phyloP scores from a whole-genome alignment of 257 asterid genomes.

The Solanum medicagineum region DNA sequence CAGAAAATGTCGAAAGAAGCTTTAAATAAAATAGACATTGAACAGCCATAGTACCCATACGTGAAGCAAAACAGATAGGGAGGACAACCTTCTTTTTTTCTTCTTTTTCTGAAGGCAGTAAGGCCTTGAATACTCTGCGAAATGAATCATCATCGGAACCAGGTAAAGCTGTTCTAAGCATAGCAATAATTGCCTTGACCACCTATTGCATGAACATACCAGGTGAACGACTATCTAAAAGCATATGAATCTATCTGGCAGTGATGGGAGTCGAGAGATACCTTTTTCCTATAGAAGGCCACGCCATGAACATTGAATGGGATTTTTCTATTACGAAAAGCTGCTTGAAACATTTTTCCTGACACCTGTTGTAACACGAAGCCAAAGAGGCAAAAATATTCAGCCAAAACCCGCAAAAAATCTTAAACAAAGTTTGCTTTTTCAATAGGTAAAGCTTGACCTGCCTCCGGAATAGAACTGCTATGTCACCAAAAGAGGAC shows the following conservation, averaged over 20 bases:
- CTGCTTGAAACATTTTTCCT: conserved; percentile 81
- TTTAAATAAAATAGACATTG: background rate
- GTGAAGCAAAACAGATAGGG: background rate
- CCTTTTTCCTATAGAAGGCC: conserved; percentile 99
- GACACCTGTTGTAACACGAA: conserved; percentile 49
- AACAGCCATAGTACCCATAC: background rate
- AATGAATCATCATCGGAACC: conserved; percentile 68
- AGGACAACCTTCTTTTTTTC: conserved; percentile 67
- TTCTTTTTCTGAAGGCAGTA: conserved; percentile 75
- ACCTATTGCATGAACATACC: conserved; percentile 37
- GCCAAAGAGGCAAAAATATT: background rate
- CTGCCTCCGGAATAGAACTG: conserved; percentile 96
- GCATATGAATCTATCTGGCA: conserved; percentile 1
- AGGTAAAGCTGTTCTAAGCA: conserved; percentile 81
- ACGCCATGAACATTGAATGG: conserved; percentile 93
- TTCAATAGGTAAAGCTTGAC: conserved; percentile 28
- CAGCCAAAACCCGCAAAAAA: background rate
- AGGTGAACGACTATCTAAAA: conserved; percentile 11
- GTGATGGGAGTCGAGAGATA: conserved; percentile 2
- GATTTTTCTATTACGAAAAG: conserved; percentile 76
- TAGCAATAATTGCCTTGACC: conserved; percentile 65
- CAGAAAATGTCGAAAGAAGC: conserved; percentile 11
- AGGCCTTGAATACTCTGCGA: conserved; percentile 76
- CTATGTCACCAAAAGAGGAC: conserved; percentile 55
- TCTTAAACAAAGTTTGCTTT: background rate